Evolutionary conservation across 129 eudicot genomes (phyloP).

Genomic region (Arctium lappa): DNA sequence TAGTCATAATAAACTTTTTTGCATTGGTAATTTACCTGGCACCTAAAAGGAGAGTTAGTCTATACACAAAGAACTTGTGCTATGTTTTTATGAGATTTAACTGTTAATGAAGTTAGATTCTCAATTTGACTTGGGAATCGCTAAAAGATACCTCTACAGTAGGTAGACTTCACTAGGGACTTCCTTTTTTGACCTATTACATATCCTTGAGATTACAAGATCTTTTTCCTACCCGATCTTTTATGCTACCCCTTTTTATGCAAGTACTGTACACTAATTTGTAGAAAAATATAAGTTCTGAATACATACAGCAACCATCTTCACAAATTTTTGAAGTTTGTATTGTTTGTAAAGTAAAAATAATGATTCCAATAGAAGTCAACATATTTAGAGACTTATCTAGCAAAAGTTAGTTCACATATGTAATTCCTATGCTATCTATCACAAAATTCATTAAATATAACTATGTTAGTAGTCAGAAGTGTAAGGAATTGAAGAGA

Average conservation of each 20-base stretch:
- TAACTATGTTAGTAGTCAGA: background rate
- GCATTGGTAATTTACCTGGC: constrained; percentile 61
- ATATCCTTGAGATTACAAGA: background rate
- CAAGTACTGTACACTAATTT: background rate
- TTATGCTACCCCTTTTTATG: background rate
- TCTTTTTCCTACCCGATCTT: background rate
- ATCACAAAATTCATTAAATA: background rate
- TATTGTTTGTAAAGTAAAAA: background rate
- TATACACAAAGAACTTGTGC: background rate
- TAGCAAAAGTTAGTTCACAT: background rate
- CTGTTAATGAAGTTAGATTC: background rate
- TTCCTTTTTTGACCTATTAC: background rate
- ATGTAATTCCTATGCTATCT: background rate
- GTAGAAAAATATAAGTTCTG: background rate
- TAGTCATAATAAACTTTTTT: constrained; percentile 81
- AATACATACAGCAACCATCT: background rate
- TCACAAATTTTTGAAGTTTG: background rate
- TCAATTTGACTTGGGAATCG: background rate
- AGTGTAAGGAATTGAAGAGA: background rate
- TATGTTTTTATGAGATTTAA: background rate
- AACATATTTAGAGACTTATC: background rate
- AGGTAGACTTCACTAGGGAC: background rate
- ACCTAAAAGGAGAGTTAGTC: constrained; percentile 17
- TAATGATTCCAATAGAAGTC: background rate
- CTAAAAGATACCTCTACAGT: background rate